Percentiles rank a stretch among this genome's conserved stretches.
phyloP scores from a whole-genome alignment of 345 rosid species.

The Sisymbrium irio region DNA sequence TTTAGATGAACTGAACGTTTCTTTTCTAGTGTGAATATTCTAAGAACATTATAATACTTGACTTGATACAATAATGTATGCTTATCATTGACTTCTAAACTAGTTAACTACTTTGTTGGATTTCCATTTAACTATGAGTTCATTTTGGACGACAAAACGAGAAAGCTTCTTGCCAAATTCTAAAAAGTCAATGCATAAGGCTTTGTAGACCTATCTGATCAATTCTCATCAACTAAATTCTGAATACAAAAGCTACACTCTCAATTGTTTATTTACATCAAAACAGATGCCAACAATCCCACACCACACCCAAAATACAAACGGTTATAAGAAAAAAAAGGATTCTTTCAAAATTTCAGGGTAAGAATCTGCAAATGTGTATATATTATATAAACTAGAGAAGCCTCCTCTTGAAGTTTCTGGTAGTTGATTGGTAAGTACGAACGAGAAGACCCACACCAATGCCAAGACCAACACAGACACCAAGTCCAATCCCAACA shows the following conservation, averaged over 20 bases:
- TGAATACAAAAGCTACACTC: neutral
- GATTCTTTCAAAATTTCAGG: slow-evolving; percentile 26
- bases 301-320: slow-evolving; percentile 17
- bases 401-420: slow-evolving; percentile 67
- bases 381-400: slow-evolving; percentile 28
- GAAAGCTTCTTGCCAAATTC: no score
- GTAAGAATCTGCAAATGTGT: neutral
- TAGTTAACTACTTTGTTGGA: neutral
- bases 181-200: neutral
- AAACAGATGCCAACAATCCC: slow-evolving; percentile 3
- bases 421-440: slow-evolving; percentile 71
- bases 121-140: neutral
- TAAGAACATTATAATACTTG: neutral
- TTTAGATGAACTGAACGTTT: neutral
- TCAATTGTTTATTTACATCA: neutral
- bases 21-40: neutral
- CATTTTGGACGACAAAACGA: neutral
- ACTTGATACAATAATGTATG: neutral
- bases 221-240: neutral
- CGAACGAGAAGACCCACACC: slow-evolving; percentile 82
- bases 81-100: neutral
- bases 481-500: slow-evolving; percentile 84
- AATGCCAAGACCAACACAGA: slow-evolving; percentile 76
- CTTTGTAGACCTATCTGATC: neutral
- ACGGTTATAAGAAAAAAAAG: neutral